Evolutionary conservation across 768 basidiomycete species (phyloP).

Genomic region (Suillus subalutaceus): DNA sequence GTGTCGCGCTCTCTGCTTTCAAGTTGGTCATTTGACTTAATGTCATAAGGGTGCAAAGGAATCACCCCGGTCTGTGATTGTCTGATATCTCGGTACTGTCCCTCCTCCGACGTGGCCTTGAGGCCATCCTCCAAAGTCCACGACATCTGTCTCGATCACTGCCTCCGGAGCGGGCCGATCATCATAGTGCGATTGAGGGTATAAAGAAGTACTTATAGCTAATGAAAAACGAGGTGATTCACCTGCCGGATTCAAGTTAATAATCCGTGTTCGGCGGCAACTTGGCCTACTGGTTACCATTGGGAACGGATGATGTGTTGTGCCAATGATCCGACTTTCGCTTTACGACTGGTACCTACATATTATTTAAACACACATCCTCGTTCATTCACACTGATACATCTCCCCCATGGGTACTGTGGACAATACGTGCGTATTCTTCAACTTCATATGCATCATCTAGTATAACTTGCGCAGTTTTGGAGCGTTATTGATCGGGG

Average conservation of each 20-base stretch:
- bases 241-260: neutral
- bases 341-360: neutral
- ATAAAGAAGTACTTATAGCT: neutral
- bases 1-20: neutral
- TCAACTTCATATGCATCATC: neutral
- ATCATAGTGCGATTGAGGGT: too few species aligned
- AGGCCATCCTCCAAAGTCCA: neutral
- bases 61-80: neutral
- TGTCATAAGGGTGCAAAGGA: neutral
- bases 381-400: neutral
- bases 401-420: conserved; percentile 14
- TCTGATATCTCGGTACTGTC: neutral
- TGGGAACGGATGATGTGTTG: neutral
- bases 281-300: neutral
- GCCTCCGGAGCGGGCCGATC: neutral
- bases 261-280: neutral
- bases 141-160: neutral
- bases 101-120: neutral
- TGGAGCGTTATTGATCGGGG: conserved; percentile 50
- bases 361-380: neutral
- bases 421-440: conserved; percentile 31
- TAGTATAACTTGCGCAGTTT: conserved; percentile 31
- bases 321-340: neutral
- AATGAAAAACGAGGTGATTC: neutral
- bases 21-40: neutral